Base-by-base conservation (phyloP, 2,329 filamentous ascomycete genomes). In the Hymenoscyphus occultus region DNA sequence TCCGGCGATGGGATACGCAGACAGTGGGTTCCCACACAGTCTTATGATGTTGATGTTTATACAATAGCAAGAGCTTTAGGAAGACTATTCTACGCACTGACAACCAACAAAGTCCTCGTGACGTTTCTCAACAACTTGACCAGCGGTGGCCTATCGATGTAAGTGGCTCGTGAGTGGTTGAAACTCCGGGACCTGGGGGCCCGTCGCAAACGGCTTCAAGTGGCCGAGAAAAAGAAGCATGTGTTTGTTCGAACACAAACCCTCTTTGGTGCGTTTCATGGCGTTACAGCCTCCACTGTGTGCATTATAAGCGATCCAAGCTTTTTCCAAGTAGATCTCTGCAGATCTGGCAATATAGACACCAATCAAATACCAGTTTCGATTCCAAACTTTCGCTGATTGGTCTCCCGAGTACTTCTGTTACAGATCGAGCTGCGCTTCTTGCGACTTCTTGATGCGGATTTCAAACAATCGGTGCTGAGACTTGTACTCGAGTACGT, bases 21-120 rank as follows among this genome's bases (percentile, higher is more conserved):
- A 54, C 60, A 62, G 61, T 67, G 64, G 69, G 68, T 66, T 65
- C 60, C 59, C 64, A 64, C 62, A 61, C 59, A 45, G 61, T 61
- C 54, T 70, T 62, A 64, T 70, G 65, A 65, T 71, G 65, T 73
- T 68, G 65, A 65, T 71, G 65, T 73, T 68, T 66, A 71, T 70
- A 70, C 66, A 68, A 64, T 70, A 69, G 65, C 65, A 67, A 64
- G 61, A 56, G 57, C 54, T 65, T 48, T 62, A 48, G 42, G 58
- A 66, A 56, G 62, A 54, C n/a, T 63, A 60, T 57, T 22, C 42
- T 19, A 48, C 28, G 40, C 59, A 42, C 58, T 60, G 39, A 31
- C 58, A 16, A 16, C 35, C 35, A 59, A 22, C 58, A 59, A 59
- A 59, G 39, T 45, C 39, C 19, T 42, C 58, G 56, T 63, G 56